Base-by-base conservation (phyloP, 441 rosid genomes). In the Erodium chrysanthum region DNA sequence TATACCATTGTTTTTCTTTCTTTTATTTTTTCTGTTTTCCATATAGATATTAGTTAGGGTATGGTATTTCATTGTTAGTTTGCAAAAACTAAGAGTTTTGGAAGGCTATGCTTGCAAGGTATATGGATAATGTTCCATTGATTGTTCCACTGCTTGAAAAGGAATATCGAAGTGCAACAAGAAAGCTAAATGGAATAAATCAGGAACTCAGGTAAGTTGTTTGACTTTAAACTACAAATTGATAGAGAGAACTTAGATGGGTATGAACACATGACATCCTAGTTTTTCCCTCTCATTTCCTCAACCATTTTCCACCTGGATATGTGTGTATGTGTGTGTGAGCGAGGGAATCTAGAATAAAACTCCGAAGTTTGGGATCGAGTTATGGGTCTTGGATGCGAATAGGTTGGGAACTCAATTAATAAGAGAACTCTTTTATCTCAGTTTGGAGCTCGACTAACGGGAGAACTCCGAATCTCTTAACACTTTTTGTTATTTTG, bases 81-180 rank as follows among this genome's bases (percentile, higher is more conserved):
- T 66, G n/a, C 8, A 63, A 29, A 65, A 42, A 74, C 50, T 70
- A 63, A 75, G 31, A 65, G 15, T 65, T 70, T 58, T 37, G 25
- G 62, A 46, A 64, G 52, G 54, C 62, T 68, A 75, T 75, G 76
- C 37, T 72, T 79, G 68, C 40, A 66, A 88, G 97, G 96, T 92
- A 92, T 74, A 88, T 87, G 88, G 94, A 90, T 72, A 87, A 83
- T 75, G 94, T 90, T 76, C 98, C 98, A 22, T 61, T 75, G 81
- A 87, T 92, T 77, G 89, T 92, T 83, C 97, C 97, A 18, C 90
- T 90, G 69, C 85, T 92, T 33, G 98, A 92, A 73, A 92, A 88
- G 84, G 97, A 90, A 84, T 85, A 83, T 67, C 84, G 92, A 64
- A 76, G 79, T 76, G 79, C 89, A 64, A 78, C 77, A 42, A 79